Evolutionary conservation across 805 yeast genomes (phyloP).

Genomic region (Wickerhamiella kurtzmanii): DNA sequence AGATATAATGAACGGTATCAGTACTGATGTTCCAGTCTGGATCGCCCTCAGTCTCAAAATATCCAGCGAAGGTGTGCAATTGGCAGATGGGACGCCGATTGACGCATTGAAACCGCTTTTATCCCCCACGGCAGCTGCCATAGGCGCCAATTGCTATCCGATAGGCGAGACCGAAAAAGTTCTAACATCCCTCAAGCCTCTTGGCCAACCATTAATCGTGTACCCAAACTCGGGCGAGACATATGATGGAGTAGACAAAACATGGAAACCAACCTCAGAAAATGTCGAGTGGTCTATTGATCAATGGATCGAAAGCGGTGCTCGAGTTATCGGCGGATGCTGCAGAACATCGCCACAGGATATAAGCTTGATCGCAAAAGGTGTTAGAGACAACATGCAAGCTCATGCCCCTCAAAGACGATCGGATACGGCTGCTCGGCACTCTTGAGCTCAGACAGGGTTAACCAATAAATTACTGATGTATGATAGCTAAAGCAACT

Average conservation of each 20-base stretch:
- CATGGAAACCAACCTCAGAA: slow-evolving; percentile 26
- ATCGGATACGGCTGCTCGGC: not conserved
- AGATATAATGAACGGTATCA: slow-evolving; percentile 27
- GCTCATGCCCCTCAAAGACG: not conserved
- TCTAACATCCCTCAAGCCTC: slow-evolving; percentile 25
- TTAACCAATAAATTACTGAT: too few species aligned
- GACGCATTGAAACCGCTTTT: slow-evolving; percentile 18
- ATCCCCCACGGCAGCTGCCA: slow-evolving; percentile 21
- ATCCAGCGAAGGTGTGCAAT: slow-evolving; percentile 12
- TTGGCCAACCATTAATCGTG: slow-evolving; percentile 33
- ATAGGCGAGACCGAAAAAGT: slow-evolving; percentile 31
- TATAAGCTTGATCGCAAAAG: slow-evolving; percentile 16
- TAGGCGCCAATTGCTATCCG: slow-evolving; percentile 62
- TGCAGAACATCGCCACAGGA: slow-evolving; percentile 54
- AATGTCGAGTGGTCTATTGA: slow-evolving; percentile 27
- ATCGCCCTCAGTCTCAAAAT: slow-evolving; percentile 35
- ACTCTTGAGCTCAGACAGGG: not conserved
- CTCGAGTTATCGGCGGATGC: slow-evolving; percentile 58
- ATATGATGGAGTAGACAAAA: slow-evolving; percentile 37
- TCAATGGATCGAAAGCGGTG: slow-evolving; percentile 32
- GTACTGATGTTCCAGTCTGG: slow-evolving; percentile 30
- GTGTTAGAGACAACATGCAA: not conserved
- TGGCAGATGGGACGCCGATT: slow-evolving; percentile 42
- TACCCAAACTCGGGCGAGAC: slow-evolving; percentile 71
- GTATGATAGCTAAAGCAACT: not conserved